Percentiles rank a stretch among this genome's conserved stretches.
These are phyloP conservation scores for Ogataea kodamae DNA, from an alignment of 805 yeast genomes.

Conservation along the genomic window DNA sequence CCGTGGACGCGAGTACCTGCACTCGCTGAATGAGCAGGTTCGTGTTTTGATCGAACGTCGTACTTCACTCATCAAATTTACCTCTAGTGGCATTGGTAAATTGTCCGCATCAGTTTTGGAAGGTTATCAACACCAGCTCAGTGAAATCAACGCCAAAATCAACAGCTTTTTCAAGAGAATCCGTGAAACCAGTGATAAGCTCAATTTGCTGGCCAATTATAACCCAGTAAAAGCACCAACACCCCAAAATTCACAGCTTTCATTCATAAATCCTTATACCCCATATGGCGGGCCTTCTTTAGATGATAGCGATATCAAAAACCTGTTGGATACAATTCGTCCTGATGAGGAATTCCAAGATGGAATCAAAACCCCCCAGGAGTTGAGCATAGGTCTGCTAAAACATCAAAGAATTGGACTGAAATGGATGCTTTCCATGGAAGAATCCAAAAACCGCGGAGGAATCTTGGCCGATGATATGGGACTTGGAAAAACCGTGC, in stretches of 20 bases:
- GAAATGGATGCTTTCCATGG: constrained; percentile 75
- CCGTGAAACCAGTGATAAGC: constrained; percentile 7
- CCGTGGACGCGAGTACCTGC: constrained; percentile 8
- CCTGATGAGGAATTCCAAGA: constrained; percentile 48
- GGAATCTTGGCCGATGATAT: constrained; percentile 79
- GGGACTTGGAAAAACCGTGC: constrained; percentile 80
- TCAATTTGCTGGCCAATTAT: constrained; percentile 7
- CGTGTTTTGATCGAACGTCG: constrained; percentile 9
- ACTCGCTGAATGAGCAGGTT: constrained; percentile 8
- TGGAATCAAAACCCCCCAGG: constrained; percentile 66
- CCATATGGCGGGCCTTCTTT: constrained; percentile 2
- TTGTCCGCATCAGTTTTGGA: constrained; percentile 5
- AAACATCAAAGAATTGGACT: constrained; percentile 82
- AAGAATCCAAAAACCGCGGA: constrained; percentile 54
- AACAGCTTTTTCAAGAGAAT: constrained; percentile 7
- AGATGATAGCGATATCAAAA: constrained; percentile 28
- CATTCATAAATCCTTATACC: constrained; percentile 6
- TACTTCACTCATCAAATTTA: constrained; percentile 13
- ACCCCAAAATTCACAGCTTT: background rate
- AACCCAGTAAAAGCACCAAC: background rate
- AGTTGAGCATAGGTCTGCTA: constrained; percentile 41
- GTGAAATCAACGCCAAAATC: constrained; percentile 9
- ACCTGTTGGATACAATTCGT: constrained; percentile 47
- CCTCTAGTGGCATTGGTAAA: constrained; percentile 13
- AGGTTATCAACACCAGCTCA: constrained; percentile 8